These are phyloP conservation scores for Globisporangium abappressorium DNA, from an alignment of 352 stramenopile species.

Conservation along the genomic window DNA sequence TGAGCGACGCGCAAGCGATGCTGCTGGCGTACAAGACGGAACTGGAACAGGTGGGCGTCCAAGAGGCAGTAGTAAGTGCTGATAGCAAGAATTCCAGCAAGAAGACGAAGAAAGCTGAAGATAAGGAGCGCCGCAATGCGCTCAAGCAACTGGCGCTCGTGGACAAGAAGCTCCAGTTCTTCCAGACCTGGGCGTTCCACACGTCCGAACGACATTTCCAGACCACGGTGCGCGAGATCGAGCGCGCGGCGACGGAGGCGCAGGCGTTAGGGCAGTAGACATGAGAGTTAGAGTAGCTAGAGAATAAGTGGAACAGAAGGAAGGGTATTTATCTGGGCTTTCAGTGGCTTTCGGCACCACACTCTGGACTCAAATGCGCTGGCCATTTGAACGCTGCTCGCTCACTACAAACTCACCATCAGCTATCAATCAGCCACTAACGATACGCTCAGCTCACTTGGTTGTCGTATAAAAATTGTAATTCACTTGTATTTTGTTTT, in stretches of 20 bases:
- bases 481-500: conserved; percentile 2
- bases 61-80: background rate
- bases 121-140: conserved; percentile 22
- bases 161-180: conserved; percentile 62
- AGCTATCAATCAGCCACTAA: background rate
- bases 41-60: background rate
- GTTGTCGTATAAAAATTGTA: background rate
- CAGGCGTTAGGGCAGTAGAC: background rate
- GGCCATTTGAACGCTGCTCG: background rate
- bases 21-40: conserved; percentile 33
- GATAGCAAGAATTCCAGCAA: background rate
- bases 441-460: background rate
- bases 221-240: conserved; percentile 11
- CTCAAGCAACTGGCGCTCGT: conserved; percentile 29
- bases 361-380: background rate
- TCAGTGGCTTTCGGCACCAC: background rate
- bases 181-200: conserved; percentile 44
- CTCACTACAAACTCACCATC: background rate
- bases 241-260: background rate
- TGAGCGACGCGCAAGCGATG: conserved; percentile 47
- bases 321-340: no score
- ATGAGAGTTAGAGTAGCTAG: background rate
- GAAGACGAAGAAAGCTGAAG: conserved; percentile 22
- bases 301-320: no score
- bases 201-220: conserved; percentile 11